These are phyloP conservation scores for Xylaria multiplex DNA, from an alignment of 2,329 filamentous ascomycete genomes.

Conservation along the genomic window DNA sequence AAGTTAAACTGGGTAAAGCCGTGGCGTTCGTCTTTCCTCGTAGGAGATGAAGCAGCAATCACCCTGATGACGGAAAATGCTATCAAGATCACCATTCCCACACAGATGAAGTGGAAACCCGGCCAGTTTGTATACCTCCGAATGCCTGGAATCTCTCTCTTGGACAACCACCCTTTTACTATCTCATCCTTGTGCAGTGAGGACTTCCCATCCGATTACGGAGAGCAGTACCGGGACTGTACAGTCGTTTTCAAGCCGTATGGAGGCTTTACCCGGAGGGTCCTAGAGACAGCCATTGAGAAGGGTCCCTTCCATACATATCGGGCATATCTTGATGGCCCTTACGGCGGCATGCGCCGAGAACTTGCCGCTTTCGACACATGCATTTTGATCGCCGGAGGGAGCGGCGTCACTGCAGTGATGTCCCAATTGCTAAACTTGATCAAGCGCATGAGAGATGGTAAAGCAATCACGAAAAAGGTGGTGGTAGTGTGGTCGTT, in stretches of 20 bases:
- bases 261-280: slow-evolving; percentile 86
- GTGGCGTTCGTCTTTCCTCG: slow-evolving; percentile 80
- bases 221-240: slow-evolving; percentile 87
- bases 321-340: slow-evolving; percentile 89
- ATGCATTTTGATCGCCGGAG: slow-evolving; percentile 90
- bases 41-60: slow-evolving; percentile 90
- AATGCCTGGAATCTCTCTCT: slow-evolving; percentile 89
- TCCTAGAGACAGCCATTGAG: slow-evolving; percentile 82
- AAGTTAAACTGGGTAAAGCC: slow-evolving; percentile 92
- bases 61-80: slow-evolving; percentile 91
- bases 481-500: slow-evolving; percentile 95
- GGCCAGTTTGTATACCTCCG: slow-evolving; percentile 95
- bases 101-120: slow-evolving; percentile 90
- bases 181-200: slow-evolving; percentile 92
- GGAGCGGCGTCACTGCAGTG: slow-evolving; percentile 92
- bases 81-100: slow-evolving; percentile 95
- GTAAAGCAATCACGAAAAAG: slow-evolving; percentile 90
- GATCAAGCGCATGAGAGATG: slow-evolving; percentile 96
- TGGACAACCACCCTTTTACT: slow-evolving; percentile 96
- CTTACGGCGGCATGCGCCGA: slow-evolving; percentile 93
- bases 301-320: slow-evolving; percentile 93
- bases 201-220: slow-evolving; percentile 92
- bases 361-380: slow-evolving; percentile 93
- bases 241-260: slow-evolving; percentile 92
- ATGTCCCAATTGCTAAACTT: slow-evolving; percentile 90